These are phyloP conservation scores for Dinochytrium kinnereticum DNA, from an alignment of 371 early-diverging fungal species.

Conservation along the genomic window DNA sequence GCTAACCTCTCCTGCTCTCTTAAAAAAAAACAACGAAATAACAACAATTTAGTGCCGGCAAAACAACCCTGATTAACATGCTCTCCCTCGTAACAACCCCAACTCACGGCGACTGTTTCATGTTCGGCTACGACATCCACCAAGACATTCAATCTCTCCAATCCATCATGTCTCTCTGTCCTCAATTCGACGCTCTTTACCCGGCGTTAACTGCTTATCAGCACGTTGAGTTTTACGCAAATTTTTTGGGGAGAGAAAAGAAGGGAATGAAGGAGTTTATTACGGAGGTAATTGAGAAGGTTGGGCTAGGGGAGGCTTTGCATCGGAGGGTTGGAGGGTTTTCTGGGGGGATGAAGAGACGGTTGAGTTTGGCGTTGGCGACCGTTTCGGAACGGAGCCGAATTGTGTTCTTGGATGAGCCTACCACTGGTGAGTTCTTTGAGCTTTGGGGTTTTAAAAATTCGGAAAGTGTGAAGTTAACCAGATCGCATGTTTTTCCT, in stretches of 20 bases:
- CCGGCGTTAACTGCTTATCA: constrained; percentile 31
- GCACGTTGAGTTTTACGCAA: constrained; percentile 37
- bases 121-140: constrained; percentile 38
- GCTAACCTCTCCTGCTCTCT: no score
- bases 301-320: constrained; percentile 31
- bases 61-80: constrained; percentile 24
- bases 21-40: no score
- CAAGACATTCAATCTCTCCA: constrained; percentile 27
- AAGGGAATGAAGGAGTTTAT: constrained; percentile 43
- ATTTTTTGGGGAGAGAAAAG: constrained; percentile 25
- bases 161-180: constrained; percentile 30
- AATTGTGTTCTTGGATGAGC: constrained; percentile 45
- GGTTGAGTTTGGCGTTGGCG: constrained; percentile 41
- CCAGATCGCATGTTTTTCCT: not conserved
- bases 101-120: constrained; percentile 39
- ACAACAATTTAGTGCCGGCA: constrained; percentile 16
- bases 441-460: no score
- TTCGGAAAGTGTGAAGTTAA: no score
- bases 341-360: constrained; percentile 41
- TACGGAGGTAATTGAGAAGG: constrained; percentile 17
- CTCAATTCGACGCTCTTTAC: constrained; percentile 41
- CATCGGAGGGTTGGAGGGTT: constrained; percentile 27
- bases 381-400: constrained; percentile 30
- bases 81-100: constrained; percentile 27
- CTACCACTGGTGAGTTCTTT: constrained; percentile 32